Base-by-base conservation (phyloP, 106 monocot species). In the Ottelia alismoides region DNA sequence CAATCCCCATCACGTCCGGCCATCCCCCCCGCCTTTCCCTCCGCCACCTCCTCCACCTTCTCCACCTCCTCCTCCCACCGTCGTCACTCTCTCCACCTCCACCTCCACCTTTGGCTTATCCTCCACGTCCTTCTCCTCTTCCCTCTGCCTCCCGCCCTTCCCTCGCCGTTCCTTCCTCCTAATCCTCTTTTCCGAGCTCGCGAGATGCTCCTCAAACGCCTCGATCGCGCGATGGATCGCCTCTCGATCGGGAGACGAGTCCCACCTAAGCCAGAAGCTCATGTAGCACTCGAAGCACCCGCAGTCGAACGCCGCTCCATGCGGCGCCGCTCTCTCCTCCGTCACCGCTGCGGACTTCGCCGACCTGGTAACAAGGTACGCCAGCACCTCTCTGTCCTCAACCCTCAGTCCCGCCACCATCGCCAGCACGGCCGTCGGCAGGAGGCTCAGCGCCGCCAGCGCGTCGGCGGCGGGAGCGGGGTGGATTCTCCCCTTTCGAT, bases 121-220 rank as follows among this genome's bases (percentile, higher is more conserved):
- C 24, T 1, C 11, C 20, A 23, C 35, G 16, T 35, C 0, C 63
- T 19, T 19, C 43, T 52, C 0, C 54, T 56, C 56, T n/a, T 19
- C 20, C 2, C 2, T 19, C 31, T 31, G 3, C 56, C 31, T 4
- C 30, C 26, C 22, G 9, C 24, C 2, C 51, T 52, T 50, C 14
- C 27, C 61, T 20, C 61, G n/a, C 1, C 61, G 27, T 25, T 63
- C 49, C 16, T 45, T 26, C 4, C 63, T 20, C 31, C 51, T 1
- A 19, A 12, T 6, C 5, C 9, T 35, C 47, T 30, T 50, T 32
- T 63, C 63, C 51, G 51, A 50, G 51, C 51, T 51, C 10, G 63
- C 65, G n/a, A 65, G 54, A 35, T 65, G 54, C 65, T 65, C 65
- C 65, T 65, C 66, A 57, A 66, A 66, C 48, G 66, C 66, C 55